Percentiles rank a stretch among this genome's conserved stretches.
Evolutionary conservation across 176 grass and related monocot genomes (phyloP).

Genomic region (Hyparrhenia diplandra): DNA sequence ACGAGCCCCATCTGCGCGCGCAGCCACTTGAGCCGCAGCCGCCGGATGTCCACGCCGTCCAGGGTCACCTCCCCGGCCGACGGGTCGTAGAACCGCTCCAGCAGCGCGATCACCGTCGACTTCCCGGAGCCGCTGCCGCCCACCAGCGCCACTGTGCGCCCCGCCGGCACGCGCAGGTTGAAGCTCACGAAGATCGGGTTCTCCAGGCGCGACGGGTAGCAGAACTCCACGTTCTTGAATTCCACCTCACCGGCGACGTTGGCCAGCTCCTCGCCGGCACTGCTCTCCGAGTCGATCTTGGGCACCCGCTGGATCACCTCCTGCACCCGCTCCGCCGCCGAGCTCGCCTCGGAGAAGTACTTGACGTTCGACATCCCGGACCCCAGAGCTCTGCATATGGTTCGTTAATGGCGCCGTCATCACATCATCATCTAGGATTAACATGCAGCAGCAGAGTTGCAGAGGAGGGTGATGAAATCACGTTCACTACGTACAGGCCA

Average conservation of each 20-base stretch:
- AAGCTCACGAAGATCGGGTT: constrained; percentile 77
- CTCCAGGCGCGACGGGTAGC: constrained; percentile 82
- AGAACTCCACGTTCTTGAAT: constrained; percentile 74
- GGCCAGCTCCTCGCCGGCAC: constrained; percentile 53
- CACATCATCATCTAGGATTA: too few relatives aligned
- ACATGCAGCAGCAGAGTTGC: too few relatives aligned
- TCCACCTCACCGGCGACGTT: constrained; percentile 79
- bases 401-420: not conserved
- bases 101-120: constrained; percentile 88
- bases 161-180: constrained; percentile 72
- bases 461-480: too few relatives aligned
- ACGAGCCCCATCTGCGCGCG: constrained; percentile 88
- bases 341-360: constrained; percentile 90
- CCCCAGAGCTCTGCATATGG: constrained; percentile 51
- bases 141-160: constrained; percentile 75
- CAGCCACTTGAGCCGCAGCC: constrained; percentile 90
- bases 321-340: constrained; percentile 57
- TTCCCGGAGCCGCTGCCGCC: constrained; percentile 84
- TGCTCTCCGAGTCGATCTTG: constrained; percentile 82
- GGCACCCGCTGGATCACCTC: constrained; percentile 71
- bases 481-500: too few relatives aligned
- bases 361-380: constrained; percentile 88
- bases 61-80: constrained; percentile 57
- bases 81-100: constrained; percentile 94
- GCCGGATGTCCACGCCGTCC: constrained; percentile 74